These are phyloP conservation scores for Sporothrix curviconia DNA, from an alignment of 2,329 filamentous ascomycete species.

Conservation along the genomic window DNA sequence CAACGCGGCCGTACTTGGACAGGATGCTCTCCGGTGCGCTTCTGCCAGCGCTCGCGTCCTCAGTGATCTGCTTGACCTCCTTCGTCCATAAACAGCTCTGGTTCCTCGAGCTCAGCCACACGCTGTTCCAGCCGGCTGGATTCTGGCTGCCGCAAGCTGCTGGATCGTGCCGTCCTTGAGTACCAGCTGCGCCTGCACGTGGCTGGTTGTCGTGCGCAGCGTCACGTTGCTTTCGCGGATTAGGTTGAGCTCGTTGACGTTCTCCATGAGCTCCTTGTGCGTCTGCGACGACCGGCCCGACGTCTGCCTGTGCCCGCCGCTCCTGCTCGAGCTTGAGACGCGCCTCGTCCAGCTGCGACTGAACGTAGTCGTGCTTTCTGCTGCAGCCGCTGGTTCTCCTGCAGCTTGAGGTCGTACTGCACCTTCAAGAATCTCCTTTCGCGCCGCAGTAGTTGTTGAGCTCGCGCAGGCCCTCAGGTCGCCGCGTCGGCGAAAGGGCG, in stretches of 20 bases:
- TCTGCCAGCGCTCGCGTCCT: constrained; percentile 92
- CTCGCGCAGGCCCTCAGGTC: constrained; percentile 74
- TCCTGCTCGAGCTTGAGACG: constrained; percentile 88
- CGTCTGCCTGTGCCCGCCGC: constrained; percentile 67
- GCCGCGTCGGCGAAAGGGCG: constrained; percentile 50
- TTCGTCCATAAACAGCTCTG: constrained; percentile 75
- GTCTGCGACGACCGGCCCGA: constrained; percentile 65
- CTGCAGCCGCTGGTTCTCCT: constrained; percentile 81
- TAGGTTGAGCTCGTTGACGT: constrained; percentile 89
- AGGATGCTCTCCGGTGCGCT: constrained; percentile 92
- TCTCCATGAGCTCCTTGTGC: constrained; percentile 88
- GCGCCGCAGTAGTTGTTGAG: constrained; percentile 84
- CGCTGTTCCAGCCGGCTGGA: constrained; percentile 77
- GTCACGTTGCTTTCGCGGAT: constrained; percentile 93
- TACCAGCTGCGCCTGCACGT: constrained; percentile 67
- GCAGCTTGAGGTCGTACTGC: constrained; percentile 83
- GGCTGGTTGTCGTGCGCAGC: constrained; percentile 74
- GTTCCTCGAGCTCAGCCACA: constrained; percentile 74
- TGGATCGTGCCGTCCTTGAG: constrained; percentile 71
- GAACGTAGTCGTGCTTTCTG: constrained; percentile 84
- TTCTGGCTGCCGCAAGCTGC: constrained; percentile 63
- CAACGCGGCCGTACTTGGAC: constrained; percentile 90
- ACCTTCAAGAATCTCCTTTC: constrained; percentile 98
- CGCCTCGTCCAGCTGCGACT: constrained; percentile 81
- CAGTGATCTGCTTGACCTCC: constrained; percentile 80